Evolutionary conservation across 2,329 filamentous ascomycete genomes (phyloP).

Genomic region (Colletotrichum higginsianum): DNA sequence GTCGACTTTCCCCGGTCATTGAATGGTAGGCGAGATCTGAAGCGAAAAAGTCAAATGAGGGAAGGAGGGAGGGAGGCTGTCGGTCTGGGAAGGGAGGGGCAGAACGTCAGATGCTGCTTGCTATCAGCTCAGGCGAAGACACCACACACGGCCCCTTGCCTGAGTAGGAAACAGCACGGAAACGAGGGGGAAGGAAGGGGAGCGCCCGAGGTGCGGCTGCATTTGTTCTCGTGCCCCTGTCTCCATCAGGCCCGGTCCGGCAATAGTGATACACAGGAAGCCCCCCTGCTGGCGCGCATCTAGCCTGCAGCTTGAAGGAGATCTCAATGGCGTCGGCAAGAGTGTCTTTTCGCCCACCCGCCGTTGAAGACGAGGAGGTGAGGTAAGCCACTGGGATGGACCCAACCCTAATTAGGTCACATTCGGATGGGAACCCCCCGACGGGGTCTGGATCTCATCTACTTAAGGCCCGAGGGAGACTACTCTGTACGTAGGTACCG

Average conservation of each 20-base stretch:
- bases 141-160: conserved; percentile 2
- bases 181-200: conserved; percentile 9
- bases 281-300: not conserved
- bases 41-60: not conserved
- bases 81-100: conserved; percentile 4
- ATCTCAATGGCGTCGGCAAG: not conserved
- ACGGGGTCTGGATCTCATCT: conserved; percentile 24
- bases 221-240: not conserved
- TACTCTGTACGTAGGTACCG: conserved; percentile 11
- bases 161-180: not conserved
- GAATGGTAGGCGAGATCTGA: not conserved
- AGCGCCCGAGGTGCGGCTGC: conserved; percentile 9
- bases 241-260: not conserved
- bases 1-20: not conserved
- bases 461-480: conserved; percentile 11
- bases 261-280: not conserved
- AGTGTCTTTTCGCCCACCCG: not conserved
- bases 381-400: not conserved
- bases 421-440: conserved; percentile 26
- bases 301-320: not conserved
- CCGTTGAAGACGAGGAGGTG: not conserved
- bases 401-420: conserved; percentile 7
- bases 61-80: conserved; percentile 2
- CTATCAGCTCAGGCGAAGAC: conserved; percentile 5
- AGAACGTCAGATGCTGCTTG: not conserved